Conservation (phyloP, 192 early-diverging fungal genomes). For the Rhizophagus prolifer region DNA sequence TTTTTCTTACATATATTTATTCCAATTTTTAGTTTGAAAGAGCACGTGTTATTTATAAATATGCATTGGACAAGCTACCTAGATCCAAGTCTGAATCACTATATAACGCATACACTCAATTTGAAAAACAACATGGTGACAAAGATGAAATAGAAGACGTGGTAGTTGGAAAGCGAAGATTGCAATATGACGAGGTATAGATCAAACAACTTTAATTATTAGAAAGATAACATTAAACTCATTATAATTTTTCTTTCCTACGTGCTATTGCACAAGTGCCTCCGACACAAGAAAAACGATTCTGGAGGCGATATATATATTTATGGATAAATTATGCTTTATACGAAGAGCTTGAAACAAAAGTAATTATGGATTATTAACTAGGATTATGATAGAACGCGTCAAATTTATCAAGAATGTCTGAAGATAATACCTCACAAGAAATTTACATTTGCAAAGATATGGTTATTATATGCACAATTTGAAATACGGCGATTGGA, state of each 20-base stretch:
- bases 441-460: slow-evolving; percentile 94
- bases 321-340: slow-evolving; percentile 98
- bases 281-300: slow-evolving; percentile 80
- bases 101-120: slow-evolving; percentile 92
- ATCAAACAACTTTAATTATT: neutral
- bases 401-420: slow-evolving; percentile 81
- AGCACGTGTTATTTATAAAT: slow-evolving; percentile 95
- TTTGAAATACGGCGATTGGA: slow-evolving; percentile 84
- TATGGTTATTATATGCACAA: slow-evolving; percentile 93
- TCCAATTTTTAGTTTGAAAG: slow-evolving; percentile 64
- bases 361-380: slow-evolving; percentile 38
- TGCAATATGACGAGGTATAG: slow-evolving; percentile 81
- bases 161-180: slow-evolving; percentile 81
- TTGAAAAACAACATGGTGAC: slow-evolving; percentile 96
- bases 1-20: neutral
- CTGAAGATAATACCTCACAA: slow-evolving; percentile 89
- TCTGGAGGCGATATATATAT: slow-evolving; percentile 98
- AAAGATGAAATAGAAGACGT: slow-evolving; percentile 88
- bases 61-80: slow-evolving; percentile 85
- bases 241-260: slow-evolving; percentile 47
- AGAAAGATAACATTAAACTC: neutral
- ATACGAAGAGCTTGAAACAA: slow-evolving; percentile 87
- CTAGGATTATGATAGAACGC: slow-evolving; percentile 77
- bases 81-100: slow-evolving; percentile 80
- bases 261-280: slow-evolving; percentile 91